These are phyloP conservation scores for Colletotrichum theobromicola DNA, from an alignment of 2,329 filamentous ascomycete genomes.

Conservation along the genomic window DNA sequence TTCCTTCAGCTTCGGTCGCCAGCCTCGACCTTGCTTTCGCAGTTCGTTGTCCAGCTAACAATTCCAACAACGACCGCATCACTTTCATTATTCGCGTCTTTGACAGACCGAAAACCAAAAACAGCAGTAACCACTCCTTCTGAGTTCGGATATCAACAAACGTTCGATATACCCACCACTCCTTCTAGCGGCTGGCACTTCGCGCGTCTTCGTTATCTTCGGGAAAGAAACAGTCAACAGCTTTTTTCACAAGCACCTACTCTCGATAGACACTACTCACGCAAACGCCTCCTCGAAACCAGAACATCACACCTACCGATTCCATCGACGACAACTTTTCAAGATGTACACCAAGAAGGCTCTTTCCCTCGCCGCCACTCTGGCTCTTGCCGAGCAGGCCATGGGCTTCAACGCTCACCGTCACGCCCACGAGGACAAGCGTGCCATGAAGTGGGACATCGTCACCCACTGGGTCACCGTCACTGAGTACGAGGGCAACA, in stretches of 20 bases:
- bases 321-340: conserved; percentile 23
- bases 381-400: conserved; percentile 48
- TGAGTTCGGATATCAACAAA: neutral
- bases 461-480: conserved; percentile 46
- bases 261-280: conserved; percentile 7
- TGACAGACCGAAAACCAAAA: conserved; percentile 48
- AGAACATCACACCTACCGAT: neutral
- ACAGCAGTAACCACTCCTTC: conserved; percentile 10
- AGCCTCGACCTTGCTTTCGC: conserved; percentile 23
- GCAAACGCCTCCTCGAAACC: neutral
- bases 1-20: conserved; percentile 25
- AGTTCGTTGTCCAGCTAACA: conserved; percentile 11
- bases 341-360: conserved; percentile 49
- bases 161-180: conserved; percentile 10
- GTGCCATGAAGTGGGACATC: conserved; percentile 36
- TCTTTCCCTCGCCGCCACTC: conserved; percentile 45
- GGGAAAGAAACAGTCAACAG: conserved; percentile 6
- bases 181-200: conserved; percentile 13
- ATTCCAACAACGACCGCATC: conserved; percentile 37
- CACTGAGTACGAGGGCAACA: conserved; percentile 40
- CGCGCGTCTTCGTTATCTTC: neutral
- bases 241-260: neutral
- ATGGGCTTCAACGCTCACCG: conserved; percentile 48
- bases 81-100: conserved; percentile 53
- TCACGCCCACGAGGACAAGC: conserved; percentile 43